Base-by-base conservation (phyloP, 768 basidiomycete genomes). In the Chlorophyllum brunneum region DNA sequence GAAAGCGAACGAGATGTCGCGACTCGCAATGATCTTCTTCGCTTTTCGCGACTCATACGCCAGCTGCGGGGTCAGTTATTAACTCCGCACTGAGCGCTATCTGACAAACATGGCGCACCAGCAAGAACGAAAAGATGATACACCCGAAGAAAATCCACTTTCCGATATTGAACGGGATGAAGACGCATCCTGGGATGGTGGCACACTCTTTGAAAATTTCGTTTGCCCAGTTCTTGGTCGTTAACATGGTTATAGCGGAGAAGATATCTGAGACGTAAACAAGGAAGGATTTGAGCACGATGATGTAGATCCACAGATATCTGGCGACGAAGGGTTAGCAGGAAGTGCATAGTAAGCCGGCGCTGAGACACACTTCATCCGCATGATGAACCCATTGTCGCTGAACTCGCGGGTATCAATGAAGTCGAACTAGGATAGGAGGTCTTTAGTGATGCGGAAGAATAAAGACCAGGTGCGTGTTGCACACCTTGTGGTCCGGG, bases 211-310 rank as follows among this genome's bases (percentile, higher is more conserved):
- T 74, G 70, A 92, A 89, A 63, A 98, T 97, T 67, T 90, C 81
- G 63, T 90, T 95, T 50, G 90, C 85, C 95, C 95, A 99, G 29
- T 82, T 78, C 34, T 80, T 77, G 18, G 94, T 93, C 22, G 88
- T 85, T 70, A 98, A 88, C 89, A 98, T 94, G 60, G 95, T 97
- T 56, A 92, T 81, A 56, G 92, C 94, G 31, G 95, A 93, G 74
- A 95, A 99, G 67, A 98, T 93, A 81, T 99, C 97, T 69, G 91
- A 89, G 56, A 95, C 76, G 71, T 98, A 97, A 70, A 99, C 95
- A 50, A 94, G 83, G 74, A 98, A 88, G 27, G 91, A 92, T 70
- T 97, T 98, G 76, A 97, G 82, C 51, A 98, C 84, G 63, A 94
- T 78, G 69, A 95, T 74, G 71, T 97, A 98, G 51, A 95, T 72